phyloP scores from a whole-genome alignment of 1,139 yeast species.

The Scheffersomyces cryptocercus region DNA sequence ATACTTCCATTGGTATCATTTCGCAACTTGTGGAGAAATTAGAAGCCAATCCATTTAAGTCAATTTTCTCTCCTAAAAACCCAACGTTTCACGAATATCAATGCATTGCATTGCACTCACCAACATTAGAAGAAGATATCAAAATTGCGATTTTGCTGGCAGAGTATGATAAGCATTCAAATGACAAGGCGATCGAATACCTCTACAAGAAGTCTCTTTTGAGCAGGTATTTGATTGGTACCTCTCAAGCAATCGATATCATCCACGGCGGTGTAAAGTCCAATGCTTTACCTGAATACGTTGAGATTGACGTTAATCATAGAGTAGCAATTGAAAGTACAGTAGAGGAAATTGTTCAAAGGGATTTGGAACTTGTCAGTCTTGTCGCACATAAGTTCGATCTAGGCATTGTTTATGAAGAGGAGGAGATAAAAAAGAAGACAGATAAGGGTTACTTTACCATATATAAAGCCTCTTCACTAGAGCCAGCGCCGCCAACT shows the following conservation, averaged over 20 bases:
- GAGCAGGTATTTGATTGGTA: conserved; percentile 29
- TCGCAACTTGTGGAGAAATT: conserved; percentile 14
- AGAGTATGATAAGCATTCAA: conserved; percentile 33
- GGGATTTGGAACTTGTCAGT: conserved; percentile 22
- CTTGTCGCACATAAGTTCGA: conserved; percentile 32
- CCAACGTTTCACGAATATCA: conserved; percentile 17
- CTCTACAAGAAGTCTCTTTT: conserved; percentile 14
- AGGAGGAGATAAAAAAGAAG: background rate
- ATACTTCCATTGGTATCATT: conserved; percentile 18
- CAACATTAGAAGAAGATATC: conserved; percentile 13
- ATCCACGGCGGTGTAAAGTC: conserved; percentile 41
- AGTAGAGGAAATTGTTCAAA: conserved; percentile 22
- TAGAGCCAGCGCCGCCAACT: conserved; percentile 16
- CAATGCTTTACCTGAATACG: conserved; percentile 32
- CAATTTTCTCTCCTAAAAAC: conserved; percentile 13
- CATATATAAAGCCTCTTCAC: conserved; percentile 1
- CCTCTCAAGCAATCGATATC: conserved; percentile 42
- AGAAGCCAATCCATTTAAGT: conserved; percentile 13
- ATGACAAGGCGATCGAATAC: conserved; percentile 24
- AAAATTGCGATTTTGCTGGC: conserved; percentile 35
- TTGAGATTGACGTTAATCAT: conserved; percentile 28
- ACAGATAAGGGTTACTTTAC: conserved; percentile 9
- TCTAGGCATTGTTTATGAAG: conserved; percentile 17
- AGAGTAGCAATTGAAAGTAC: conserved; percentile 34
- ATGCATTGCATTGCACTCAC: conserved; percentile 16